These are phyloP conservation scores for Lichtheimia corymbifera DNA, from an alignment of 371 early-diverging fungal species.

Conservation along the genomic window DNA sequence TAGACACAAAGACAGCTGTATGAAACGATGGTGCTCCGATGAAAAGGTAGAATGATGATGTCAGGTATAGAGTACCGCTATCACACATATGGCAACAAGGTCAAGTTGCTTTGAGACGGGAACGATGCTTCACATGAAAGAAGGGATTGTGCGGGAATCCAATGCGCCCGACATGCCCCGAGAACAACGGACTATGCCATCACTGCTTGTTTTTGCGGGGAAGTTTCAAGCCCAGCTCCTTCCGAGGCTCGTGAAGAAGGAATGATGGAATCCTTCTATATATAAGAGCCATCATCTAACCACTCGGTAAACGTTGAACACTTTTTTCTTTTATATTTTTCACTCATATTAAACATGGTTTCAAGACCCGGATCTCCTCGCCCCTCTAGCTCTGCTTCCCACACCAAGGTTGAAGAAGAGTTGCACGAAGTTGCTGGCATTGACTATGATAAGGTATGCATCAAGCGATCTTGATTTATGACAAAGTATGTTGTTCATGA, in stretches of 20 bases:
- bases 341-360: background rate
- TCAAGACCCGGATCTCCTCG: conserved; percentile 39
- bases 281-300: too few species aligned
- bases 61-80: too few species aligned
- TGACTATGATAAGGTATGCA: conserved; percentile 49
- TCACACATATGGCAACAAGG: too few species aligned
- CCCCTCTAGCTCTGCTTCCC: conserved; percentile 36
- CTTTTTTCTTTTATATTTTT: too few species aligned
- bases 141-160: background rate
- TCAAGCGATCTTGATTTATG: too few species aligned
- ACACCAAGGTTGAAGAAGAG: conserved; percentile 54
- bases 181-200: background rate
- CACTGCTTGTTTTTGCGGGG: conserved; percentile 4
- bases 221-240: conserved; percentile 1
- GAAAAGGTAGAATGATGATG: too few species aligned
- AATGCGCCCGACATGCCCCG: background rate
- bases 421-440: conserved; percentile 49
- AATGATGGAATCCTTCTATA: too few species aligned
- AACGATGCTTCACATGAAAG: too few species aligned
- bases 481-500: background rate
- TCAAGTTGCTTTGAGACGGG: too few species aligned
- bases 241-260: conserved; percentile 1
- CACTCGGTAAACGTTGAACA: too few species aligned
- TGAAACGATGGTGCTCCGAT: too few species aligned
- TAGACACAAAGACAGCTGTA: too few species aligned